These are phyloP conservation scores for Psilocybe tampanensis DNA, from an alignment of 768 basidiomycete species.

Conservation along the genomic window DNA sequence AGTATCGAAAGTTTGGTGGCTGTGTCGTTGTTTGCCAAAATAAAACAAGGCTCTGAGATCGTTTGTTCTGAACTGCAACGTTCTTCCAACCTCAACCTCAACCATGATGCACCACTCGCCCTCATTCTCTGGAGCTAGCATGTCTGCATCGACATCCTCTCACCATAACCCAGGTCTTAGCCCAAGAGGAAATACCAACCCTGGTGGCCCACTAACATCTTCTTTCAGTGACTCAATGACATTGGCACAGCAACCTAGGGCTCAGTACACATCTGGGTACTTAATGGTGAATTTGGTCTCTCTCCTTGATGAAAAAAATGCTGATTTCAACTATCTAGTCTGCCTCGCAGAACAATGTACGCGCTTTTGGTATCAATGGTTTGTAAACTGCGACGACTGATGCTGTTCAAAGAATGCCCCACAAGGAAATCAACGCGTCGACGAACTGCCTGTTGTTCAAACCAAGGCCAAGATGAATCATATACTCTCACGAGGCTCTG, in stretches of 20 bases:
- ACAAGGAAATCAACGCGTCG: slow-evolving; percentile 66
- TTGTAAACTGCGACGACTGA: too few species aligned
- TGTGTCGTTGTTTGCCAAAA: slow-evolving; percentile 13
- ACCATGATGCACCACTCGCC: slow-evolving; percentile 48
- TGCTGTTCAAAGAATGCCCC: slow-evolving; percentile 37
- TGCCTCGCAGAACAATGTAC: slow-evolving; percentile 62
- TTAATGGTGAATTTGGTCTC: slow-evolving; percentile 63
- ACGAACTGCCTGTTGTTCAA: slow-evolving; percentile 76
- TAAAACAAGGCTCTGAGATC: too few species aligned
- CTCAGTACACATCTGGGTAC: slow-evolving; percentile 80
- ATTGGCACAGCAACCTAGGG: too few species aligned
- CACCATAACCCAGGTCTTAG: too few species aligned
- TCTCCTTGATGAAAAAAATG: too few species aligned
- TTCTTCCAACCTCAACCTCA: background rate
- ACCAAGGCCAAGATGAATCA: slow-evolving; percentile 81
- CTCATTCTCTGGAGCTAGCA: slow-evolving; percentile 57
- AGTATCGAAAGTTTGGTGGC: too few species aligned
- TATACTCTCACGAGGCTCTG: slow-evolving; percentile 61
- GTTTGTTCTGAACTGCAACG: background rate
- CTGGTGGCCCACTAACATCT: slow-evolving; percentile 44
- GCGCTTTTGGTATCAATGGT: too few species aligned
- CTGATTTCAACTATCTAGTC: slow-evolving; percentile 49
- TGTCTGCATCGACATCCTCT: slow-evolving; percentile 59
- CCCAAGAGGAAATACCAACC: slow-evolving; percentile 53
- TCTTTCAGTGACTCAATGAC: slow-evolving; percentile 66